Evolutionary conservation across 2,329 filamentous ascomycete genomes (phyloP), one percentile per base, ranked within the genome.

Genomic region (Diplocarpon rosae): DNA sequence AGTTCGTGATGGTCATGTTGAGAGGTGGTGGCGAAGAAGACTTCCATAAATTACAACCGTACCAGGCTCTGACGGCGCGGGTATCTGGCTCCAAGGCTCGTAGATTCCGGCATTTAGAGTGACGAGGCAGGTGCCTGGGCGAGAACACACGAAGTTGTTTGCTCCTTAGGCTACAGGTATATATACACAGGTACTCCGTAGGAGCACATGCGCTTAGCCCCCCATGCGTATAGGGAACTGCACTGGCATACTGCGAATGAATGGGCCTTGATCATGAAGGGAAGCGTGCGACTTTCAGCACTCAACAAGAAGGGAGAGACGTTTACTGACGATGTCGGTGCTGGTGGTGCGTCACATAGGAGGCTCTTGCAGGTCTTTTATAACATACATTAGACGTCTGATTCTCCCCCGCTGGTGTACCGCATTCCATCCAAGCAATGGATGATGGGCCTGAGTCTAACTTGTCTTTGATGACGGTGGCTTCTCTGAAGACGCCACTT

Each of bases 401-500:
- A 72, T 73, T 70, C 56, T 75, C 74, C 59, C 66, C 71, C 1
- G 60, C 65, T 0, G 69, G 69, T 32, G 54, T 73, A 41, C 67
- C 74, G 1, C 71, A 69, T 58, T 72, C 68, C 2, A 67, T 77
- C 34, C 75, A 73, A 59, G 75, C 67, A 0, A 68, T 77, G 11
- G 71, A 70, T 3, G 63, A 70, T 28, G 76, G 75, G 65, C 62
- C 33, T 76, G 80, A 56, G 79, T 78, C 56, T 64, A 80, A 1
- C 65, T 80, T 2, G 69, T 80, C 39, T 80, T 80, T 51, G 70
- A 80, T 59, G 63, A 71, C 44, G 76, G 76, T 3, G 58, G 60
- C 5, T 80, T 79, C 61, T 72, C 67, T 41, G 76, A 80, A 59
- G 73, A 78, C 44, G 67, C 66, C 37, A 80, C 76, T 0, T 78